These are phyloP conservation scores for Trypanosoma theileri DNA, from an alignment of 208 protist species.

Conservation along the genomic window DNA sequence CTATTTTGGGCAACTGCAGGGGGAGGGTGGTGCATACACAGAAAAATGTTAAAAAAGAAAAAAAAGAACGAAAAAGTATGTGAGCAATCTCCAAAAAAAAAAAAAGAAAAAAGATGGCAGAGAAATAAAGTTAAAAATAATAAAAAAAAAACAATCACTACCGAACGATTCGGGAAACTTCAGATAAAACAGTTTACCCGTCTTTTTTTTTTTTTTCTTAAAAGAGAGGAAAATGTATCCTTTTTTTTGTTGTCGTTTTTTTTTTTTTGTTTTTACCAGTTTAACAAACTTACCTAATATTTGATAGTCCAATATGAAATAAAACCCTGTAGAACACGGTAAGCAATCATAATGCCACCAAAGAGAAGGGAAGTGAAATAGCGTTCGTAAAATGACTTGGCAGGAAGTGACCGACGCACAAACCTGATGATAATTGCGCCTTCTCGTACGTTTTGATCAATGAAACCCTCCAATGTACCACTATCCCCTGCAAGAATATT, in stretches of 20 bases:
- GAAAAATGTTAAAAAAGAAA: slow-evolving; percentile 1
- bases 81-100: background rate
- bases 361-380: slow-evolving; percentile 26
- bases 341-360: slow-evolving; percentile 25
- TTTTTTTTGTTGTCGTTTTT: background rate
- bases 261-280: background rate
- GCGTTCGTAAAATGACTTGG: slow-evolving; percentile 28
- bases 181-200: too few species aligned
- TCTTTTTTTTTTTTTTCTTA: too few species aligned
- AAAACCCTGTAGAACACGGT: slow-evolving; percentile 28
- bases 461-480: slow-evolving; percentile 16
- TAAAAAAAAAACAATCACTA: background rate
- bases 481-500: slow-evolving; percentile 11
- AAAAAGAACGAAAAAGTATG: too few species aligned
- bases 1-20: too few species aligned
- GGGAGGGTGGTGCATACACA: too few species aligned
- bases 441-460: slow-evolving; percentile 19
- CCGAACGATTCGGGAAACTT: too few species aligned
- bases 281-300: too few species aligned
- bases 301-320: slow-evolving; percentile 18
- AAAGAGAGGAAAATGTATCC: too few species aligned
- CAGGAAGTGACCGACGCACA: slow-evolving; percentile 18
- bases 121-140: too few species aligned
- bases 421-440: slow-evolving; percentile 31
- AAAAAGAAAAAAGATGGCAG: background rate